Conservation (phyloP, 225 moss, liverwort and hornwort genomes). For the Neckera pumila region DNA sequence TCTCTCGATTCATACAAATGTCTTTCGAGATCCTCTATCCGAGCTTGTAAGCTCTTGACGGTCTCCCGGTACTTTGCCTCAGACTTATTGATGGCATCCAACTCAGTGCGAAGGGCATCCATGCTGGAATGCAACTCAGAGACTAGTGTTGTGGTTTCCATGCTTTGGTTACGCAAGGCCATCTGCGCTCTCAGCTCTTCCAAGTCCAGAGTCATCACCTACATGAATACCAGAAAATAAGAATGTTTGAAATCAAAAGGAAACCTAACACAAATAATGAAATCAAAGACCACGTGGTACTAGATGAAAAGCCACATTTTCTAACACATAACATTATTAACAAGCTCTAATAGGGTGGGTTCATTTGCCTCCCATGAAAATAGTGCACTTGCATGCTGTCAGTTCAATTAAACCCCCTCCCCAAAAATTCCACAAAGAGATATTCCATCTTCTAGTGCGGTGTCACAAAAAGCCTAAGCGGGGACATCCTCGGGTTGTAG, state of each 20-base stretch:
- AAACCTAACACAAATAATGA: background rate
- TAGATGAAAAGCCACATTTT: background rate
- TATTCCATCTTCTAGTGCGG: background rate
- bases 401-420: background rate
- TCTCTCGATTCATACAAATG: constrained; percentile 13
- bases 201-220: constrained; percentile 2
- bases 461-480: background rate
- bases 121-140: background rate
- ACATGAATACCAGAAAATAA: background rate
- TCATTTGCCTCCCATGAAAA: background rate
- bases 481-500: background rate
- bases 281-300: background rate
- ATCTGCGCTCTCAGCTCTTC: constrained; percentile 24
- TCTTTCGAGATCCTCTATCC: constrained; percentile 12
- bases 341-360: background rate
- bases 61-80: constrained; percentile 5
- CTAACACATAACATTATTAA: background rate
- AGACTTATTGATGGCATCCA: constrained; percentile 1
- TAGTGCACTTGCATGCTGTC: background rate
- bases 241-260: background rate
- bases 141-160: background rate
- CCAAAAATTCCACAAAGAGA: background rate
- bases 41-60: background rate
- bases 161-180: background rate
- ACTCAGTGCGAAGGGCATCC: constrained; percentile 6